Percentiles rank a stretch among this genome's conserved stretches.
Conservation (phyloP, 768 basidiomycete genomes). For the Boletus bicolor region DNA sequence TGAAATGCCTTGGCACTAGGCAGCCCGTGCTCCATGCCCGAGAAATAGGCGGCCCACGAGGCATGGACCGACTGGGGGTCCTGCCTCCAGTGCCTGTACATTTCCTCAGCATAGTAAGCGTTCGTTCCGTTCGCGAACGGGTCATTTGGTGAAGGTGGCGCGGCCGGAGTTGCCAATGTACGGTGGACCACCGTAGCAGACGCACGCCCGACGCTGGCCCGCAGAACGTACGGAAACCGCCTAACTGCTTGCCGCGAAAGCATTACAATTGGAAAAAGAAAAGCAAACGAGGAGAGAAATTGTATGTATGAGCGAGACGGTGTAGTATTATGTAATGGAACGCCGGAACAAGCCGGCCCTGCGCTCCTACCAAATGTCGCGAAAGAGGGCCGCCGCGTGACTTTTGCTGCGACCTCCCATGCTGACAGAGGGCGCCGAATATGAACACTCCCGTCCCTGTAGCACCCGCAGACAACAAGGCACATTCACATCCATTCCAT, state of each 20-base stretch:
- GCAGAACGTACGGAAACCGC: slow-evolving; percentile 32
- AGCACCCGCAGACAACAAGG: neutral
- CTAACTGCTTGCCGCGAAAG: slow-evolving; percentile 37
- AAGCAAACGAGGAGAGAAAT: neutral
- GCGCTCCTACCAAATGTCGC: neutral
- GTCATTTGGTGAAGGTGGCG: slow-evolving; percentile 72
- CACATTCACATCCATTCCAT: neutral
- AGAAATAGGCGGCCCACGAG: slow-evolving; percentile 94
- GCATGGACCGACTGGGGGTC: slow-evolving; percentile 90
- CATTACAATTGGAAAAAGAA: slow-evolving; percentile 24
- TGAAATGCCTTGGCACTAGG: slow-evolving; percentile 78
- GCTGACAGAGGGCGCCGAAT: slow-evolving; percentile 1
- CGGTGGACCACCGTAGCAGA: slow-evolving; percentile 26
- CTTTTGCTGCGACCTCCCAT: neutral
- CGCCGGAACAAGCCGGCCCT: slow-evolving; percentile 17
- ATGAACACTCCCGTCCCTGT: slow-evolving; percentile 1
- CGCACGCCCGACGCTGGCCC: slow-evolving; percentile 19
- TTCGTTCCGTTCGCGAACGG: slow-evolving; percentile 93
- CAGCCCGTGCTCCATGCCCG: slow-evolving; percentile 87
- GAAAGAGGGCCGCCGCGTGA: neutral
- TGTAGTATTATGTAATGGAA: slow-evolving; percentile 12
- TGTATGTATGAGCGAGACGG: neutral
- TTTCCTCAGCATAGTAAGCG: slow-evolving; percentile 93
- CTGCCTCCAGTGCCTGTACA: slow-evolving; percentile 90
- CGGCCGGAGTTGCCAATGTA: slow-evolving; percentile 45